Evolutionary conservation across 345 rosid genomes (phyloP), one percentile per base, ranked within the genome.

Genomic region (Bretschneidera sinensis): DNA sequence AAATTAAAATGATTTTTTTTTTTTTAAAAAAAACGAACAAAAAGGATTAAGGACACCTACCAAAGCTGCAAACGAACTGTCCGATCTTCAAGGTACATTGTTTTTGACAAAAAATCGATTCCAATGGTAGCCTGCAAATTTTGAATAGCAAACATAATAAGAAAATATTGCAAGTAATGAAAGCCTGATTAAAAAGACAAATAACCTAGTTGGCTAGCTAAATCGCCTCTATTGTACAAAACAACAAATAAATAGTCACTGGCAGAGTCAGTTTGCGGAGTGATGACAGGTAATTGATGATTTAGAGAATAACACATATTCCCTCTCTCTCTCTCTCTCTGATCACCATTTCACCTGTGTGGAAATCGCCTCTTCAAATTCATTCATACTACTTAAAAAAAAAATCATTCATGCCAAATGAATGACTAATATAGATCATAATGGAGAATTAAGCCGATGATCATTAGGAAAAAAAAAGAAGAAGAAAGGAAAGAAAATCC

Each of bases 11-110:
- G n/a, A n/a, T n/a, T n/a, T n/a, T n/a, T n/a, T n/a, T n/a, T n/a
- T n/a, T n/a, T n/a, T n/a, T n/a, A 6, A 13, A 19, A 18, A 48
- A 20, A n/a, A 7, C 52, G 10, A 39, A 11, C 9, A 8, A 28
- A 39, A 39, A 9, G 4, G 45, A 14, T n/a, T n/a, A 39, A 39
- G 45, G 10, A 9, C 45, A 39, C 10, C 69, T 71, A 88, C 98
- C 98, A 91, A n/a, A 91, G 85, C 70, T 91, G 98, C 77, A 91
- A 73, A 21, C 98, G 89, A 72, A 91, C 83, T 25, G 98, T 91
- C 33, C 96, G 82, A 72, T 88, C 96, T 74, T 88, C 98, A 58
- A 88, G 94, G 74, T 88, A 88, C 95, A 91, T 91, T 34, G 98
- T 91, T 66, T 91, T 91, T 4, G 96, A 91, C 77, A 88, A 71